phyloP scores from a whole-genome alignment of 2,329 filamentous ascomycete species.

The Tolypocladium endophyticum region DNA sequence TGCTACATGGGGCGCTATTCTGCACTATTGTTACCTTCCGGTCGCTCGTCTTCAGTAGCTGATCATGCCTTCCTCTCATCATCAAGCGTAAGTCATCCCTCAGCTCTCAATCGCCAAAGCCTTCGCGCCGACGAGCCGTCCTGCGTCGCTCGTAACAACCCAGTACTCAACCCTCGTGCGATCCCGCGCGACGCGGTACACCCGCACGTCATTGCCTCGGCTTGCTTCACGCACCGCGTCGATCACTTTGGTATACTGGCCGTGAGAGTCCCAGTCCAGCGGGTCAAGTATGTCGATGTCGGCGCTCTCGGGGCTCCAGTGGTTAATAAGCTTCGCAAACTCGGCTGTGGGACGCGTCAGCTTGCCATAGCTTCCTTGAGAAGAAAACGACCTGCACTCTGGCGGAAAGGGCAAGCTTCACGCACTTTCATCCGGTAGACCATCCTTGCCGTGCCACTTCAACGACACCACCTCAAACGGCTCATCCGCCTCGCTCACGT shows the following conservation, averaged over 20 bases:
- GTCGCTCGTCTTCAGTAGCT: not conserved
- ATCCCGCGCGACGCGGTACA: conserved; percentile 60
- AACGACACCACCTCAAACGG: conserved; percentile 70
- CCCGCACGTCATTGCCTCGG: conserved; percentile 56
- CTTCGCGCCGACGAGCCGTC: conserved; percentile 65
- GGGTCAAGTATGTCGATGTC: conserved; percentile 56
- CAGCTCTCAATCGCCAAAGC: conserved; percentile 60
- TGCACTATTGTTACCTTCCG: not conserved
- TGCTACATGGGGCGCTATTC: no score
- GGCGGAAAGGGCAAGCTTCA: conserved; percentile 1
- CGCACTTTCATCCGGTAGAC: conserved; percentile 52
- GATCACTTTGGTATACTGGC: conserved; percentile 58
- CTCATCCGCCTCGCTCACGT: conserved; percentile 76
- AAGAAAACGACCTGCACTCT: not conserved
- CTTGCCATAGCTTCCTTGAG: not conserved
- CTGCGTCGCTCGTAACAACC: conserved; percentile 55
- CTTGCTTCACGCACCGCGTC: conserved; percentile 57
- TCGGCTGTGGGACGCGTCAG: conserved; percentile 38
- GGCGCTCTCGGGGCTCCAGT: conserved; percentile 40
- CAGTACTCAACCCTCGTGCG: conserved; percentile 67
- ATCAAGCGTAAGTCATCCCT: not conserved
- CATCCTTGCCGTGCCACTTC: conserved; percentile 40
- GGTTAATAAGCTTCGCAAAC: conserved; percentile 57
- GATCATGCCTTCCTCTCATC: not conserved
- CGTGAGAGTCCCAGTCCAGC: conserved; percentile 61